A percentile compares a stretch with the other conserved stretches of the same genome.
Evolutionary conservation across 129 eudicot genomes (phyloP).

Genomic region (Deinandra increscens): DNA sequence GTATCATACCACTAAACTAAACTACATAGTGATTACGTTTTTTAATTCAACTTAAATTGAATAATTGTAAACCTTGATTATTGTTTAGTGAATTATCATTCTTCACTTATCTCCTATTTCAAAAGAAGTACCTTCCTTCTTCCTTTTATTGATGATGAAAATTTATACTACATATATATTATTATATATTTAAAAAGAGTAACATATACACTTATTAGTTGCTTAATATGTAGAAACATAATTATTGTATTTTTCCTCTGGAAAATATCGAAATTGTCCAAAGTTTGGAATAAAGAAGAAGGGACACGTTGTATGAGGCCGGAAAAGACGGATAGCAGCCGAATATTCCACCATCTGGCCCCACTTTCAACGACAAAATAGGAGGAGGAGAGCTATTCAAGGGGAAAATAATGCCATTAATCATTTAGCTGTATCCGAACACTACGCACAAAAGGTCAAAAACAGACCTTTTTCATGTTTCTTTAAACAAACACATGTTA

Average conservation of each 20-base stretch:
- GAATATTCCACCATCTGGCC: conserved; percentile 41
- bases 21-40: too few species aligned
- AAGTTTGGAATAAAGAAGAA: conserved; percentile 8
- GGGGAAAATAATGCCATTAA: conserved; percentile 11
- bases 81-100: too few species aligned
- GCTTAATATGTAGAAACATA: background rate
- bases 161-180: too few species aligned
- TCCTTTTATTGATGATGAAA: too few species aligned
- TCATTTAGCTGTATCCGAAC: background rate
- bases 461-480: background rate
- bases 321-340: conserved; percentile 35
- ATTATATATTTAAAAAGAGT: too few species aligned
- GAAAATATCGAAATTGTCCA: conserved; percentile 15
- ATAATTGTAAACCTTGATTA: too few species aligned
- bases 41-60: too few species aligned
- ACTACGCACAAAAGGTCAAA: background rate
- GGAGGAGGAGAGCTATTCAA: conserved; percentile 21
- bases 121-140: too few species aligned
- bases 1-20: too few species aligned
- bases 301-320: conserved; percentile 34
- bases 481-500: background rate
- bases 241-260: background rate
- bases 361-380: conserved; percentile 31
- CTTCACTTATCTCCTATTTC: too few species aligned
- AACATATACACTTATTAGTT: background rate